These are phyloP conservation scores for Anethum foeniculum DNA, from an alignment of 140 eudicot species.

Conservation along the genomic window DNA sequence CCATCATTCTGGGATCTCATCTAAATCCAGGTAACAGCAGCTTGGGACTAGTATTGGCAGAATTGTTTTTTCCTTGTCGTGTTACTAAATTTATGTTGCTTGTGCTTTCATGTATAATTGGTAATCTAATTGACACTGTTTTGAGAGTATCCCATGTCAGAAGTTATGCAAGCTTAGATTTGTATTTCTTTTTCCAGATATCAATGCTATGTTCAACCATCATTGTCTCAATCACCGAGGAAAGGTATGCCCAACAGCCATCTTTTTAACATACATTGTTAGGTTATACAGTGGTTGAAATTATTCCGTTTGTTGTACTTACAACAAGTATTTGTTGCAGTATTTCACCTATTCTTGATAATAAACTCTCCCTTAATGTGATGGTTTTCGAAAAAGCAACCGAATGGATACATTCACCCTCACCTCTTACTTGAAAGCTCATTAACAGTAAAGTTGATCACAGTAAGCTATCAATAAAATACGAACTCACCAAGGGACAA, in stretches of 20 bases:
- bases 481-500: not conserved
- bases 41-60: not conserved
- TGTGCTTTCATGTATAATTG: not conserved
- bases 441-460: not conserved
- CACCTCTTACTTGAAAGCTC: not conserved
- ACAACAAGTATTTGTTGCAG: not conserved
- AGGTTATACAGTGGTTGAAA: not conserved
- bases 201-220: slow-evolving; percentile 67
- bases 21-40: slow-evolving; percentile 61
- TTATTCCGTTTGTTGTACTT: not conserved
- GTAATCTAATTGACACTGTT: not conserved
- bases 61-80: not conserved
- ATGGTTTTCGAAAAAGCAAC: not conserved
- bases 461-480: not conserved
- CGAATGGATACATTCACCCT: not conserved
- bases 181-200: slow-evolving; percentile 43
- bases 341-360: not conserved
- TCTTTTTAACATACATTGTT: not conserved
- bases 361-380: not conserved
- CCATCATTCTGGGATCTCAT: slow-evolving; percentile 67
- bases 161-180: not conserved
- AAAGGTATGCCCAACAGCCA: slow-evolving; percentile 41
- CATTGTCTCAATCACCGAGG: slow-evolving; percentile 77
- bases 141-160: not conserved
- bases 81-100: not conserved